Conservation (phyloP, 148 eudicot genomes). For the Drosera capensis region DNA sequence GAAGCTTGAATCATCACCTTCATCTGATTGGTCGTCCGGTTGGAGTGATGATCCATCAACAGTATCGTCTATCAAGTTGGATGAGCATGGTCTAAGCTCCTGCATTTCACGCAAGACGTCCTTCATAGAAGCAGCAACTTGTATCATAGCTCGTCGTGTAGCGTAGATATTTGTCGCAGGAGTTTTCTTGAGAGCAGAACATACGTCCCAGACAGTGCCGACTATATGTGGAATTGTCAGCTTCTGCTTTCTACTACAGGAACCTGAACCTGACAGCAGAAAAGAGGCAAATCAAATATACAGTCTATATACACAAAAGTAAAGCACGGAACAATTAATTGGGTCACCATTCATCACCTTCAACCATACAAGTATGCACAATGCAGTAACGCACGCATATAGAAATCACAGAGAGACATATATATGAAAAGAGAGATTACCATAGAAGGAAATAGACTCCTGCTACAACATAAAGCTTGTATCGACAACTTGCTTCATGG, state of each 20-base stretch:
- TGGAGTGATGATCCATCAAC: conserved; percentile 7
- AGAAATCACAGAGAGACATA: neutral
- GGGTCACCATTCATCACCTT: neutral
- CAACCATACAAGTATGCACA: neutral
- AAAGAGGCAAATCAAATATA: neutral
- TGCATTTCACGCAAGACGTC: conserved; percentile 89
- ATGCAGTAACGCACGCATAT: neutral
- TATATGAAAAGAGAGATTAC: conserved; percentile 21
- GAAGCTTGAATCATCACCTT: conserved; percentile 19
- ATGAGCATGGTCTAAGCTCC: conserved; percentile 53
- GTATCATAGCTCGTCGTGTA: conserved; percentile 72
- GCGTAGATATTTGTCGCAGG: conserved; percentile 69
- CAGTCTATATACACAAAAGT: neutral
- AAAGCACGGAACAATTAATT: neutral
- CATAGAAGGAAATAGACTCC: conserved; percentile 62
- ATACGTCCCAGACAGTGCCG: conserved; percentile 73
- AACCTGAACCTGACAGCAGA: conserved; percentile 41
- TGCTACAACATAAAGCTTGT: conserved; percentile 69
- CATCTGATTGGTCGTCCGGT: conserved; percentile 14
- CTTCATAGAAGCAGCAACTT: conserved; percentile 69
- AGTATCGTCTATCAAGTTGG: conserved; percentile 18
- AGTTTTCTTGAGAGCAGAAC: conserved; percentile 73
- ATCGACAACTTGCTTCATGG: conserved; percentile 66
- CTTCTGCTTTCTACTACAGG: conserved; percentile 21
- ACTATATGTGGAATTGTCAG: conserved; percentile 42